Percentiles rank a stretch among this genome's conserved stretches.
Conservation (phyloP, 2,329 filamentous ascomycete species). For the Microdochium bolleyi region DNA sequence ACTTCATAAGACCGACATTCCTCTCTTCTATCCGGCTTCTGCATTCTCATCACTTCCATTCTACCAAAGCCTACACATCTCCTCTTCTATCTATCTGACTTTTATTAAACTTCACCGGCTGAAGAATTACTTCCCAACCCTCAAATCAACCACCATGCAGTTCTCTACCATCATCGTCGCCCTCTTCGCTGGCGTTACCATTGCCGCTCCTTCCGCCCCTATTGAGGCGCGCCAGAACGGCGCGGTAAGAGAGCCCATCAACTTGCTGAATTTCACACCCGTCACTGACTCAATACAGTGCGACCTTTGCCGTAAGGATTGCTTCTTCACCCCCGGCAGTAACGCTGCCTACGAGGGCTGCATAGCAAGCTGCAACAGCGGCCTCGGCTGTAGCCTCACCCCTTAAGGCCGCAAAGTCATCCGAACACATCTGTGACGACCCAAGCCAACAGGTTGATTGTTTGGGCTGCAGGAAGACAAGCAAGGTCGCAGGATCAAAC, state of each 20-base stretch:
- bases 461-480: not conserved
- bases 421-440: not conserved
- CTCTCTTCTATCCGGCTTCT: not conserved
- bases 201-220: not conserved
- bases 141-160: not conserved
- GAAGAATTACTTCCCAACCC: not conserved
- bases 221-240: not conserved
- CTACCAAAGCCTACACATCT: not conserved
- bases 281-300: not conserved
- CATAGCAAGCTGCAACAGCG: not conserved
- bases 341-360: not conserved
- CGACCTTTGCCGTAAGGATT: not conserved
- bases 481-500: not conserved
- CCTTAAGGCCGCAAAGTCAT: not conserved
- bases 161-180: not conserved
- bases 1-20: not conserved
- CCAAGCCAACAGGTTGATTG: not conserved
- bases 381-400: not conserved
- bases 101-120: not conserved
- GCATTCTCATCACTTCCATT: not conserved
- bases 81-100: not conserved
- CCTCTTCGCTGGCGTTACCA: not conserved
- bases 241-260: not conserved
- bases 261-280: not conserved
- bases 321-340: not conserved